Conservation (phyloP, 257 asterid species). For the Petrea volubilis region DNA sequence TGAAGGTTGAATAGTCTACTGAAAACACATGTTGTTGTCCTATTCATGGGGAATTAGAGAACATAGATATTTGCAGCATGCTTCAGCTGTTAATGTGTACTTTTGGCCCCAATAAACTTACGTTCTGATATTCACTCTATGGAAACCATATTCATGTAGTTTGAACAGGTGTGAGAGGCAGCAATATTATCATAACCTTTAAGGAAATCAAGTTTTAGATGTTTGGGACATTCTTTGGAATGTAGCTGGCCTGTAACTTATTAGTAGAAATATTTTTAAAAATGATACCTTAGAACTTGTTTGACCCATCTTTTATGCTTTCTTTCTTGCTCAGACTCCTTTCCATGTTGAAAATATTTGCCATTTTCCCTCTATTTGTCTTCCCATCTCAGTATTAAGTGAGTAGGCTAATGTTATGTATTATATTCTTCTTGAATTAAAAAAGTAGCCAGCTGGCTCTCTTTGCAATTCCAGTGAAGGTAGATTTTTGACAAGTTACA, state of each 20-base stretch:
- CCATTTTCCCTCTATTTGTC: background rate
- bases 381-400: background rate
- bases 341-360: background rate
- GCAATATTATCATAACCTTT: background rate
- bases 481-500: conserved; percentile 1
- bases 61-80: conserved; percentile 12
- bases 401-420: background rate
- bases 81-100: background rate
- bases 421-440: background rate
- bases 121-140: background rate
- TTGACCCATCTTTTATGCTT: background rate
- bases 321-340: background rate
- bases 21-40: background rate
- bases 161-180: background rate
- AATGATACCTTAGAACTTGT: background rate
- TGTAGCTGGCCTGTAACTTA: background rate
- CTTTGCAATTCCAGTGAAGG: background rate
- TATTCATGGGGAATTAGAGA: conserved; percentile 4
- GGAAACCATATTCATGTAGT: background rate
- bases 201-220: background rate
- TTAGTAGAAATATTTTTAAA: background rate
- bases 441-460: background rate
- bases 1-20: background rate
- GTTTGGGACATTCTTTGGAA: background rate
- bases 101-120: background rate